These are phyloP conservation scores for Podaxis carcinomalis DNA, from an alignment of 768 basidiomycete genomes.

Conservation along the genomic window DNA sequence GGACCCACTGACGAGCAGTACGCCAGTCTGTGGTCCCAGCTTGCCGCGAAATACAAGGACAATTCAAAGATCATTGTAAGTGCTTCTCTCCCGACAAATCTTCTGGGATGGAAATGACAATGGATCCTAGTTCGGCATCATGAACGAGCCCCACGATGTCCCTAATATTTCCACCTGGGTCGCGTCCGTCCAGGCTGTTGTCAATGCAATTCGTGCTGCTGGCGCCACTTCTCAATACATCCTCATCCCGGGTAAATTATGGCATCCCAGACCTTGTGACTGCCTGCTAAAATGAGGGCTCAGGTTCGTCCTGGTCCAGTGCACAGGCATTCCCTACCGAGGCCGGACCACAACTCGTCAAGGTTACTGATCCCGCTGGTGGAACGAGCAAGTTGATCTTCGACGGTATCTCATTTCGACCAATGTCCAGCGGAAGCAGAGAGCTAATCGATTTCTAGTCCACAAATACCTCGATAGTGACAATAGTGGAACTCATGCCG, in stretches of 20 bases:
- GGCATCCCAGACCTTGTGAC: background rate
- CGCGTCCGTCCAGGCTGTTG: constrained; percentile 44
- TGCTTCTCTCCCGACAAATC: constrained; percentile 14
- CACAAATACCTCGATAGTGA: constrained; percentile 61
- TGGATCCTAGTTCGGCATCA: constrained; percentile 26
- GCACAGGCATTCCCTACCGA: constrained; percentile 34
- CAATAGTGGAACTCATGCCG: constrained; percentile 35
- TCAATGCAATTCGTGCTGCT: constrained; percentile 54
- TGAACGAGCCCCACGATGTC: constrained; percentile 63
- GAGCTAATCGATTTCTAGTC: constrained; percentile 21
- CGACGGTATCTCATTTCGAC: constrained; percentile 26
- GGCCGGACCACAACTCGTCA: constrained; percentile 39
- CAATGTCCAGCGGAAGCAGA: background rate
- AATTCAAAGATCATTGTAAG: constrained; percentile 39
- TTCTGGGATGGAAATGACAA: background rate
- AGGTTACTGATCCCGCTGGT: constrained; percentile 39
- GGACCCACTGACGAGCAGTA: constrained; percentile 51
- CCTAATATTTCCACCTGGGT: constrained; percentile 42
- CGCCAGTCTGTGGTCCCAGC: constrained; percentile 45
- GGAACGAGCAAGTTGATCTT: constrained; percentile 42
- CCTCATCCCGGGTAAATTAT: constrained; percentile 44
- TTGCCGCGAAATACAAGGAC: constrained; percentile 44
- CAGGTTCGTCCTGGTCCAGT: constrained; percentile 26
- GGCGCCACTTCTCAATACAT: constrained; percentile 54
- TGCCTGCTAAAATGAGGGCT: background rate